These are phyloP conservation scores for Huntiella abstrusa DNA, from an alignment of 2,329 filamentous ascomycete species.

Conservation along the genomic window DNA sequence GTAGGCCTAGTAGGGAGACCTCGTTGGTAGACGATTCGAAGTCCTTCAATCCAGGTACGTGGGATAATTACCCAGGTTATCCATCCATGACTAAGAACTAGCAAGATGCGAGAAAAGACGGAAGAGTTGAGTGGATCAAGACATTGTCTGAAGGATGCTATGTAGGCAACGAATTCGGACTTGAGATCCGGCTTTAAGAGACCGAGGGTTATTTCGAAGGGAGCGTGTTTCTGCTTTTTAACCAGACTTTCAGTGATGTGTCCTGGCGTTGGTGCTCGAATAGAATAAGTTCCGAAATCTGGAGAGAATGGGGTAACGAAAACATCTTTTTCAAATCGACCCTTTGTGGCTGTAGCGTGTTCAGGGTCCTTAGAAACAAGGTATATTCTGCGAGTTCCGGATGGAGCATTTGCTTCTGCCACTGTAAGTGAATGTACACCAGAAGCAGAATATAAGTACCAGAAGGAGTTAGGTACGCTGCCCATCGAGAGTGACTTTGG, in stretches of 20 bases:
- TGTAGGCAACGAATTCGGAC: background rate
- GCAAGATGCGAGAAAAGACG: slow-evolving; percentile 25
- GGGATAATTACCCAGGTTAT: background rate
- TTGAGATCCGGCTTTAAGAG: background rate
- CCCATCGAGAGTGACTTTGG: slow-evolving; percentile 49
- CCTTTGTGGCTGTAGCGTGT: slow-evolving; percentile 10
- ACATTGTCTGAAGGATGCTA: background rate
- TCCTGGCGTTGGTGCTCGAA: slow-evolving; percentile 25
- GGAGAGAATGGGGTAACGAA: slow-evolving; percentile 62
- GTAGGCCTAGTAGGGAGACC: background rate
- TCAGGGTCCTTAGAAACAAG: slow-evolving; percentile 21
- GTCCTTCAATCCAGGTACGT: background rate
- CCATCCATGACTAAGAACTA: background rate
- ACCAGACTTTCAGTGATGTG: background rate
- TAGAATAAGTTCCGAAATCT: slow-evolving; percentile 33
- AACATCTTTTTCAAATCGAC: slow-evolving; percentile 47
- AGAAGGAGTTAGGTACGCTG: slow-evolving; percentile 63
- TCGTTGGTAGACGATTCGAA: background rate
- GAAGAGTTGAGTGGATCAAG: slow-evolving; percentile 32
- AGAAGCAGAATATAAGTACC: slow-evolving; percentile 50
- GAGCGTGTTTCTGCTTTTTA: background rate
- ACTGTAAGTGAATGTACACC: slow-evolving; percentile 44
- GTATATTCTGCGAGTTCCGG: slow-evolving; percentile 52
- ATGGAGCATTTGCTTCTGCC: slow-evolving; percentile 60
- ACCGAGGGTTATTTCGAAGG: slow-evolving; percentile 1